Evolutionary conservation across 2,329 filamentous ascomycete genomes (phyloP), one percentile per base, ranked within the genome.

Genomic region (Emergomyces orientalis): DNA sequence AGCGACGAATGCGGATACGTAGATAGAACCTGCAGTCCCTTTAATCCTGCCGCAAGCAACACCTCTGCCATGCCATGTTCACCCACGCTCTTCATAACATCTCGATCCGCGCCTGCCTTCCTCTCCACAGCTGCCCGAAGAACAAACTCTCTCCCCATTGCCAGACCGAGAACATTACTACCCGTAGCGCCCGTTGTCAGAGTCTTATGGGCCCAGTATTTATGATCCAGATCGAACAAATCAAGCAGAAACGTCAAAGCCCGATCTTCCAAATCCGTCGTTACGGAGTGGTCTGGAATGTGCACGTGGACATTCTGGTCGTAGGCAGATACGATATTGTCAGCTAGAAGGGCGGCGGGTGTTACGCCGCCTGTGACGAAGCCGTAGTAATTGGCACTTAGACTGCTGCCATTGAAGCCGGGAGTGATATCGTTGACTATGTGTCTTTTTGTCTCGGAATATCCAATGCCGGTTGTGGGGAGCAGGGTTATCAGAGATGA

Each of bases 291-390:
- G 25, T 80, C 78, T 0, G 90, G 87, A 1, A 96, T 79, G 73
- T 97, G 91, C 0, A 96, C 89, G 63, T 87, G 83, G 4, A 91
- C 86, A 73, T 92, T 96, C 72, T 96, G 90, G 72, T 97, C 92
- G 65, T 88, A 83, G 9, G 84, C 82, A 5, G 87, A 87, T 65
- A 93, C 91, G n/a, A 96, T 76, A 66, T 91, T 88, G 73, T 97
- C 93, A 1, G 91, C 92, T 61, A 90, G 84, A 68, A 88, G 82
- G 39, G 91, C 91, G 30, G 91, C 85, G 6, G 91, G 90, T 0
- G 92, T 89, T 8, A 82, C 80, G 17, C 90, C 89, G 54, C 93
- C 93, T 0, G 88, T 96, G 6, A 97, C 88, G 73, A 97, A 96
- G 64, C 91, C 92, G 73, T 90, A 95, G 79, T 95, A 96, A 62